Evolutionary conservation across 768 basidiomycete species (phyloP).

Genomic region (Terana coerulea): DNA sequence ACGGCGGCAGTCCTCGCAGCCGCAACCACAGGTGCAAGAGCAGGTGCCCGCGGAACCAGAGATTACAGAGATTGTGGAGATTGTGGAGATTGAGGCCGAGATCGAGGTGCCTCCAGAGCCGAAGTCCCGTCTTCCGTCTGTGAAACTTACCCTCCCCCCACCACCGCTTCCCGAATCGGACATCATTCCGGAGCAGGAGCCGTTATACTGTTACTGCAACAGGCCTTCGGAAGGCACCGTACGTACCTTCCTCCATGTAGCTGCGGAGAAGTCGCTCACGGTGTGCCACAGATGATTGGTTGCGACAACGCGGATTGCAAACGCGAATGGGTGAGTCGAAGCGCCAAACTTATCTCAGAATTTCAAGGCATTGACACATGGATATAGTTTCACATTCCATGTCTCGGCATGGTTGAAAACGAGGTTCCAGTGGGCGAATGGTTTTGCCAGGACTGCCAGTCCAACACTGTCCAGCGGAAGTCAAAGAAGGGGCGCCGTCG

Average conservation of each 20-base stretch:
- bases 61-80: too few species aligned
- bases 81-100: too few species aligned
- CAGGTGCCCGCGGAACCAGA: too few species aligned
- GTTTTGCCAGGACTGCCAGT: slow-evolving; percentile 28
- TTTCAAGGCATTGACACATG: not conserved
- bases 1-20: slow-evolving; percentile 4
- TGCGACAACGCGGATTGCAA: slow-evolving; percentile 73
- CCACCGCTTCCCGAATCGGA: not conserved
- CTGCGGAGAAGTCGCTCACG: not conserved
- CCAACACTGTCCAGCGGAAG: not conserved
- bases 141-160: too few species aligned
- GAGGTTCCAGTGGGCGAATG: slow-evolving; percentile 41
- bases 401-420: slow-evolving; percentile 57
- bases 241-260: slow-evolving; percentile 20
- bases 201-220: slow-evolving; percentile 78
- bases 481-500: not conserved
- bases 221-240: slow-evolving; percentile 79
- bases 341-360: not conserved
- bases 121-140: too few species aligned
- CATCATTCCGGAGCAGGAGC: not conserved
- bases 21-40: too few species aligned
- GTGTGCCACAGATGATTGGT: slow-evolving; percentile 74
- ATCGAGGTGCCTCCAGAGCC: too few species aligned
- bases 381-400: slow-evolving; percentile 67
- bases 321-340: slow-evolving; percentile 72